phyloP scores from a whole-genome alignment of 352 stramenopile species.

The Phytophthora sp. region DNA sequence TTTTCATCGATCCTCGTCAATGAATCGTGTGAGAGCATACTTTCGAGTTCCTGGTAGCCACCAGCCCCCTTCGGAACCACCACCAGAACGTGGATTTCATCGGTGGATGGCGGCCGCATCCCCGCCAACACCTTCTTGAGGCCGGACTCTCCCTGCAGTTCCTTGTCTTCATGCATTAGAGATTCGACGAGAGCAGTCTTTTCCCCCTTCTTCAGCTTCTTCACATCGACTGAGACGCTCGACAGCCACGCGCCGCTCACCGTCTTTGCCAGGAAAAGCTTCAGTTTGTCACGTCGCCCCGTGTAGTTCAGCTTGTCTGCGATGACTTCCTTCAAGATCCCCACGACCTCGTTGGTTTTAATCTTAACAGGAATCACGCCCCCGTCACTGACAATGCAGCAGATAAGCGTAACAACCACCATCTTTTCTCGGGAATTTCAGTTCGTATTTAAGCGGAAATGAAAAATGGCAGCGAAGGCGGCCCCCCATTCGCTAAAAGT shows the following conservation, averaged over 20 bases:
- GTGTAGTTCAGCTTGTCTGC: too few relatives aligned
- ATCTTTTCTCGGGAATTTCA: too few relatives aligned
- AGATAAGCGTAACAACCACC: too few relatives aligned
- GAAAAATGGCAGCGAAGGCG: too few relatives aligned
- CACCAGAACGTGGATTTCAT: background rate
- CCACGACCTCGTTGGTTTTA: too few relatives aligned
- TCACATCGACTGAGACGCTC: background rate
- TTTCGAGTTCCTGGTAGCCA: background rate
- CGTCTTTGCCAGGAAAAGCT: background rate
- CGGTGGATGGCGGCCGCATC: background rate
- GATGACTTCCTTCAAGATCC: too few relatives aligned
- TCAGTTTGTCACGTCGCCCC: background rate
- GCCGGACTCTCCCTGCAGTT: background rate
- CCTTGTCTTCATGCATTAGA: background rate
- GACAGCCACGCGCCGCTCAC: background rate
- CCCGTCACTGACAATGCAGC: too few relatives aligned
- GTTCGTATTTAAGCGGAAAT: too few relatives aligned
- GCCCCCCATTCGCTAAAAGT: too few relatives aligned
- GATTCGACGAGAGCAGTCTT: background rate
- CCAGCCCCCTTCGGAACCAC: background rate
- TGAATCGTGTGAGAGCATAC: background rate
- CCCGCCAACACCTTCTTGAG: background rate
- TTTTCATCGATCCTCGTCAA: background rate
- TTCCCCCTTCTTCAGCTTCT: background rate
- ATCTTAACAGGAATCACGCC: too few relatives aligned